Base-by-base conservation (phyloP, 768 basidiomycete genomes). In the Vararia minispora region DNA sequence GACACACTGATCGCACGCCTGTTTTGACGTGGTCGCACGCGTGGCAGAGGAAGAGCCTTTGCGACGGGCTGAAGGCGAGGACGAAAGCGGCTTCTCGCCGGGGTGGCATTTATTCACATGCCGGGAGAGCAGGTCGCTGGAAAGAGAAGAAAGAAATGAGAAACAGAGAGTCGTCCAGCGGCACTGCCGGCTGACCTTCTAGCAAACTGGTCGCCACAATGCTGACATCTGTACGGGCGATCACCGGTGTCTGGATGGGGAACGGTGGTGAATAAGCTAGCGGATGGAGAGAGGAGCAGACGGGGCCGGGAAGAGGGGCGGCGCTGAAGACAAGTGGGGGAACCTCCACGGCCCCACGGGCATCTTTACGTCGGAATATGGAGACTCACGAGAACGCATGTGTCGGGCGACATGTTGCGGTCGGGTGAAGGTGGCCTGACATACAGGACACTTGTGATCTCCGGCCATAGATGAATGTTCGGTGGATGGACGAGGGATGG, bases 71-170 rank as follows among this genome's bases (percentile, higher is more conserved):
- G 65, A 59, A 4, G 59, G 49, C 9, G 59, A 64, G 5, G 62
- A 54, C 4, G 50, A 56, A 0, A 64, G 60, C 4, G 67, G 63
- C 49, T 83, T 84, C 63, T 87, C 83, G 47, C 71, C 71, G 3
- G 84, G 73, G 54, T 90, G 87, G 50, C 87, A 90, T 50, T 90
- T 90, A 58, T 89, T 88, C 45, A 88, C 68, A 50, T 90, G 87
- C 49, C 87, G 63, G 5, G 87, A 86, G 30, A 90, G 74, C 3
- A 90, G 68, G 63, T 90, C 87, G 55, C 85, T 87, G 48, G 29
- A 29, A 33, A 17, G 29, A 20, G 35, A 45, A 17, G 14, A 27
- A 12, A 24, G 18, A 37, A 26, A 27, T n/a, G 27, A 25, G 21
- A 36, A 38, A 25, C 6, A 40, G 36, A n/a, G n/a, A n/a, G n/a